Evolutionary conservation across 306 rosid species (phyloP).

Genomic region (Pterocarpus macrocarpus): DNA sequence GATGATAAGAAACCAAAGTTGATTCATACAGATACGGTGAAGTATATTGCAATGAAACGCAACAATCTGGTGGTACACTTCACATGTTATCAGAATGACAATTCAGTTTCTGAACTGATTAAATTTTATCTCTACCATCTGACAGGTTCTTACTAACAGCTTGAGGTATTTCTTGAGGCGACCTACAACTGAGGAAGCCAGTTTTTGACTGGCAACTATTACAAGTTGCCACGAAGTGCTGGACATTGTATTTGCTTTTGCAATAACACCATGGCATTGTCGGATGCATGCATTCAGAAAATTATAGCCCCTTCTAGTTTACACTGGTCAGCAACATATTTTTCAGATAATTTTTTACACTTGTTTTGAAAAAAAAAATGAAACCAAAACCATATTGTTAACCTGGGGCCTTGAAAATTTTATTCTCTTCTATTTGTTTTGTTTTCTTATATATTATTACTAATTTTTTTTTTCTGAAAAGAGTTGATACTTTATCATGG

Average conservation of each 20-base stretch:
- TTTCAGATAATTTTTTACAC: too few relatives aligned
- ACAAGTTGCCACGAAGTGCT: constrained; percentile 3
- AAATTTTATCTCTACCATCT: constrained; percentile 4
- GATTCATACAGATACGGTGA: not conserved
- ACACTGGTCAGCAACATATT: too few relatives aligned
- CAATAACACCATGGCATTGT: not conserved
- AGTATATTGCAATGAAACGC: not conserved
- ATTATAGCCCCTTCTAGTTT: not conserved
- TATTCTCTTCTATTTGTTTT: too few relatives aligned
- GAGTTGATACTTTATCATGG: too few relatives aligned
- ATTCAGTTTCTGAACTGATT: constrained; percentile 8
- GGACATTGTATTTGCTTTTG: constrained; percentile 6
- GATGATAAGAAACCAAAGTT: not conserved
- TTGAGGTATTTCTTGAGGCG: constrained; percentile 90
- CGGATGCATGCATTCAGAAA: not conserved
- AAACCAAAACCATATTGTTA: too few relatives aligned
- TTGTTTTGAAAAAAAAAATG: not conserved
- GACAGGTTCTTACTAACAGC: constrained; percentile 89
- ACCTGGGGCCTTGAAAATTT: too few relatives aligned
- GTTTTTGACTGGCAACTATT: constrained; percentile 69
- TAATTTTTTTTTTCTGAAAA: too few relatives aligned
- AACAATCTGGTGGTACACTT: too few relatives aligned
- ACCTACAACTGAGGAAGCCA: constrained; percentile 86
- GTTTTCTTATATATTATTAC: too few relatives aligned
- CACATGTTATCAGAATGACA: too few relatives aligned